Base-by-base conservation (phyloP, 306 rosid species). In the Cyamopsis tetragonoloba region DNA sequence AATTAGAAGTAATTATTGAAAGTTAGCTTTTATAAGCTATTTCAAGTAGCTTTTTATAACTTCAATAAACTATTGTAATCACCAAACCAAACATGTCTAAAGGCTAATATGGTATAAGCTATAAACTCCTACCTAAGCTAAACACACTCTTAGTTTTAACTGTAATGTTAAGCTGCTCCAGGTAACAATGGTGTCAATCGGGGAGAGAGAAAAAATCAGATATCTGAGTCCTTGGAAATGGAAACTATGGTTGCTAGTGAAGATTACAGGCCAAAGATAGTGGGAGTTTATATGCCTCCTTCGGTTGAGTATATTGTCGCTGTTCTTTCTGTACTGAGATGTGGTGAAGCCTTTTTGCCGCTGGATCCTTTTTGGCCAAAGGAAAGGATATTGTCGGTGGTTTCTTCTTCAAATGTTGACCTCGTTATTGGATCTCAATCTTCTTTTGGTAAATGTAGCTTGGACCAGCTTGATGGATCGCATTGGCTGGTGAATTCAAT, bases 311-410 rank as follows among this genome's bases (percentile, higher is more conserved):
- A 92, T 70, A 77, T 92, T 49, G 82, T 79, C 56, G 66, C 96
- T 7, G 91, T 84, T 44, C 98, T 92, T 60, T 79, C 98, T 38
- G 86, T 87, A 43, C 58, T 92, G 62, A 72, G 89, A 58, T 77
- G 84, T 6, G 96, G 98, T 43, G 83, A 79, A 73, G 96, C 96
- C 15, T 89, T 89, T 79, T 77, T 89, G 82, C 96, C 98, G 27
- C 62, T 92, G 62, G 96, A 92, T 65, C 96, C 91, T 1, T 86
- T 73, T 43, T 89, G 98, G 98, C 96, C 96, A 1, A 84, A 61
- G 0, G 77, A 76, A 44, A 81, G 96, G 83, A 68, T 92, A 32
- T 57, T 79, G 41, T 86, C 91, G 0, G 68, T 80, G 51, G 9
- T 77, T 22, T 76, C 85, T 44, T 86, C 96, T 11, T 82, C 88